A percentile compares a stretch with the other conserved stretches of the same genome.
These are phyloP conservation scores for Caryopteris hybrid DNA, from an alignment of 305 asterid genomes.

Conservation along the genomic window DNA sequence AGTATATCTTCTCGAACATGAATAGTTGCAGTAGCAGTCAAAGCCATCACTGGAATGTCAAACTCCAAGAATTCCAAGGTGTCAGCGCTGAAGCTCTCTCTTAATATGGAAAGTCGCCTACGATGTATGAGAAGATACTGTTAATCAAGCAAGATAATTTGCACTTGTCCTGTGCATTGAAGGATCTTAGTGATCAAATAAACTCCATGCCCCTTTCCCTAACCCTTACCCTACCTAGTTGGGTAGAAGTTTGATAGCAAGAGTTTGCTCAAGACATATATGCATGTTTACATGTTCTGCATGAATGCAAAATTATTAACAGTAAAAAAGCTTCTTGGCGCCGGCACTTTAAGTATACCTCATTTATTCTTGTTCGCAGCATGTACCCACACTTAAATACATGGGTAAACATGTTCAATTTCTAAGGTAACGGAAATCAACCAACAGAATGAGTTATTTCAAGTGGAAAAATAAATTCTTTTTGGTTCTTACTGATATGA, in stretches of 20 bases:
- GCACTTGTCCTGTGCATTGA: neutral
- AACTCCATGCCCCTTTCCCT: neutral
- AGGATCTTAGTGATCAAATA: neutral
- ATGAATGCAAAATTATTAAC: neutral
- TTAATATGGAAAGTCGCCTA: slow-evolving; percentile 56
- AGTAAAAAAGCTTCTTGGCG: neutral
- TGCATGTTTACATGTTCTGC: neutral
- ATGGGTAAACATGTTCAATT: neutral
- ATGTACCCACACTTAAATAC: neutral
- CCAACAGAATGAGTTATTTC: slow-evolving; percentile 2
- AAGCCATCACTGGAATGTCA: slow-evolving; percentile 74
- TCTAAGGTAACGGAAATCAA: neutral
- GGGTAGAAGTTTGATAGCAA: neutral
- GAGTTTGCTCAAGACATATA: slow-evolving; percentile 4
- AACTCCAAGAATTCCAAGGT: slow-evolving; percentile 49
- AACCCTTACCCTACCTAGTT: neutral
- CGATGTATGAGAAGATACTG: slow-evolving; percentile 17
- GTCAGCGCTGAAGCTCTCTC: slow-evolving; percentile 55
- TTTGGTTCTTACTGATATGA: neutral
- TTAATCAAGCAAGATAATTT: slow-evolving; percentile 14
- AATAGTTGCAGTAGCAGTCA: slow-evolving; percentile 74
- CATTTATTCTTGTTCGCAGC: neutral
- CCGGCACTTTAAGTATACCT: neutral
- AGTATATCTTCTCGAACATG: slow-evolving; percentile 68
- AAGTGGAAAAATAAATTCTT: neutral